Conservation (phyloP, 345 rosid species). For the Nasturtium officinale region DNA sequence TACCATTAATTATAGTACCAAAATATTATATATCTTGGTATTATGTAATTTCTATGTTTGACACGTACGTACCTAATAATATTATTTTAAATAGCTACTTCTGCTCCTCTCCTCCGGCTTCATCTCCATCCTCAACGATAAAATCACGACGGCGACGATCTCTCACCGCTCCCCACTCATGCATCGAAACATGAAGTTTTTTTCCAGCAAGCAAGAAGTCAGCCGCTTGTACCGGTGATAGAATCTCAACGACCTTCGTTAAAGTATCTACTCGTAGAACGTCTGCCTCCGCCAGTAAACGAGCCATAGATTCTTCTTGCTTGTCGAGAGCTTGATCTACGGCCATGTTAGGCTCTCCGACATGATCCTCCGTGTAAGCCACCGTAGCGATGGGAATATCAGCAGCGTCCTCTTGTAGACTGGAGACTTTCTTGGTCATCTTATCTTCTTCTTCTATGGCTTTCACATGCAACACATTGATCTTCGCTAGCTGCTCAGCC, state of each 20-base stretch:
- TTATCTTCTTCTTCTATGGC: conserved; percentile 48
- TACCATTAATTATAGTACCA: conserved; percentile 10
- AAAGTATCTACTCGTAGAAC: conserved; percentile 45
- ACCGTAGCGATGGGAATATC: conserved; percentile 49
- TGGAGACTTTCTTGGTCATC: conserved; percentile 41
- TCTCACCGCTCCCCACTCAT: conserved; percentile 49
- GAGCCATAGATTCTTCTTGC: conserved; percentile 41
- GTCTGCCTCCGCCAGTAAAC: conserved; percentile 47
- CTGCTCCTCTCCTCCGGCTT: not conserved
- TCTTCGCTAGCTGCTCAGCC: conserved; percentile 33
- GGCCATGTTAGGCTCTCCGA: conserved; percentile 18
- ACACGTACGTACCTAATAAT: conserved; percentile 29
- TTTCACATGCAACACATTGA: conserved; percentile 47
- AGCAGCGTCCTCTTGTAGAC: conserved; percentile 54
- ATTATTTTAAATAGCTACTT: conserved; percentile 7
- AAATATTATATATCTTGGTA: conserved; percentile 20
- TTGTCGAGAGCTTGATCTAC: conserved; percentile 43
- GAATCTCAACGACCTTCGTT: conserved; percentile 32
- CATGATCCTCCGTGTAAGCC: conserved; percentile 21
- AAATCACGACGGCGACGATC: conserved; percentile 44
- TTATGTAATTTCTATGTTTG: not conserved
- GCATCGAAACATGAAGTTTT: conserved; percentile 52
- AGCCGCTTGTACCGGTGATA: conserved; percentile 45
- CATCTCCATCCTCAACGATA: conserved; percentile 1
- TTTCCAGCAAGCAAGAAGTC: conserved; percentile 47